Evolutionary conservation across 2,329 filamentous ascomycete genomes (phyloP), one percentile per base, ranked within the genome.

Genomic region (Neoarthrinium moseri): DNA sequence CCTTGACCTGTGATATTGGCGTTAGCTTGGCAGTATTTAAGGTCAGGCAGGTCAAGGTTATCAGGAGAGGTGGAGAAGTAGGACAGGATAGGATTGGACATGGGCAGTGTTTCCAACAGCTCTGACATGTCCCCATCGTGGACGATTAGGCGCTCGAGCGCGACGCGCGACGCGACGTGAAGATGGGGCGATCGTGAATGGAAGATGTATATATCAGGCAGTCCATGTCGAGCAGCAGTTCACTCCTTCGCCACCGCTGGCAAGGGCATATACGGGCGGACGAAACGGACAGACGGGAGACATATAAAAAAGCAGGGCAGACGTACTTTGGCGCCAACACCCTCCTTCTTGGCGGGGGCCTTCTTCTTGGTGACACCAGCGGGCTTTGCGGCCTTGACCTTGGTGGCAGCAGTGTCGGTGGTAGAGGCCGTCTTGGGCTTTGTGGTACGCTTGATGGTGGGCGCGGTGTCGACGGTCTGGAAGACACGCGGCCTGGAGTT

Each of bases 401-500:
- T 49, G 18, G 57, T 39, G 17, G 37, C 50, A 26, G 51, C 44
- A 15, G 30, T 21, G 40, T 46, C 49, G 41, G 51, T 46, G 27
- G 36, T 21, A 12, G 56, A 22, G 27, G 60, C 57, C 7, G 51
- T 47, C 56, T 56, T 63, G 34, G 61, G 56, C 54, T 63, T 64
- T 46, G 55, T 56, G 40, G 56, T 67, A 56, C 71, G 69, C 64
- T 68, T 69, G 58, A 73, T 69, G 49, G 65, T 63, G 20, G 73
- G 73, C 34, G 63, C 66, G 12, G 72, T 73, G 59, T 78, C 74
- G 57, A 78, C 59, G 35, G 69, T 64, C 49, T 67, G 61, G 59
- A 79, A 71, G 60, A 79, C 64, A 58, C 77, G 74, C 50, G 77
- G 76, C 61, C 70, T 72, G 51, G 73, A 72, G 65, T 74, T 71